Evolutionary conservation across 257 asterid genomes (phyloP), one percentile per base, ranked within the genome.

Genomic region (Eucommia ulmoides): DNA sequence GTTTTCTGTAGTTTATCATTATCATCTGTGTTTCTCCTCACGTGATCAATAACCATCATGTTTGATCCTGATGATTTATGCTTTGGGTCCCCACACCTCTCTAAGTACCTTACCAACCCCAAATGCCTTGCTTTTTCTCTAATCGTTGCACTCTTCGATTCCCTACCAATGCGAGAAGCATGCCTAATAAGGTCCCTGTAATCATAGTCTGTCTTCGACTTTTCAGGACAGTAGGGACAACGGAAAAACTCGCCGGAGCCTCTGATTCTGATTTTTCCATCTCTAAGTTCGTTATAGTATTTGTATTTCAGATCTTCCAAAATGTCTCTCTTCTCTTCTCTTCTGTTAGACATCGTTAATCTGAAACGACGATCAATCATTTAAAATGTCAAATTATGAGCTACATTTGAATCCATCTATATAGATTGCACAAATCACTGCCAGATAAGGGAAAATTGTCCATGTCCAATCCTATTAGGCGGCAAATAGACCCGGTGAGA

Each of bases 191-290:
- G 80, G 64, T 77, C 94, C n/a, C 23, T 23, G 42, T 66, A 18
- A 24, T 55, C 59, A 63, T 88, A 83, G 18, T 83, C 93, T 52
- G 45, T 64, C 61, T 67, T 66, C 54, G 63, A 47, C 20, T 16
- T 38, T 62, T 74, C 65, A 51, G 14, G 60, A 53, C 97, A 88
- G 47, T 61, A 81, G 17, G 95, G 97, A 69, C 95, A 88, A 6
- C 22, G 22, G 23, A 71, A 60, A 53, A 75, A 62, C 57, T 60
- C 68, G 47, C 84, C 84, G 63, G 74, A 54, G 52, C 77, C 64
- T 48, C 44, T 59, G 45, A 79, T 58, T 60, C 59, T 77, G 53
- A 75, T 63, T 29, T 23, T 68, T 64, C 54, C 72, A 55, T 79
- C 80, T 53, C 77, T 79, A 60, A 88, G 65, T 16, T 79, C 84